Base-by-base conservation (phyloP, 306 rosid species). In the Malus asiatica region DNA sequence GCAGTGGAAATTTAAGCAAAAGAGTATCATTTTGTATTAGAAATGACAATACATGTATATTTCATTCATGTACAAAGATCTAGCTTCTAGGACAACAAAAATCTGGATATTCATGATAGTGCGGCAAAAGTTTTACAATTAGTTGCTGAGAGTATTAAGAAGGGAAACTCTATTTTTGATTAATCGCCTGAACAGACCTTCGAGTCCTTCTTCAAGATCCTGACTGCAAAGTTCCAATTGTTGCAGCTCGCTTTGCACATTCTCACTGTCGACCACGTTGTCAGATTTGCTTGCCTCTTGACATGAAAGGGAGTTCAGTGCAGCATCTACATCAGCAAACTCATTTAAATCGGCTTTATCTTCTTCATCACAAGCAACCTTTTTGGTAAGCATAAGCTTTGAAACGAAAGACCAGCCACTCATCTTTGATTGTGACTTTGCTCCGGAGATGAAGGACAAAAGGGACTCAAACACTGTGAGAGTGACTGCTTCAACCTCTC, bases 121-220 rank as follows among this genome's bases (percentile, higher is more conserved):
- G 20, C 33, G 40, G 62, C 61, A 27, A 32, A 23, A 11, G 53
- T 64, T 70, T 35, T 18, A 68, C 51, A 64, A 44, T 76, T 73
- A 82, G 72, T 85, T 79, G 78, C 76, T 85, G 45, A 85, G 82
- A 65, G 79, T 83, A 83, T 86, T 86, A 69, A 86, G 86, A 70
- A 86, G 83, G 69, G 89, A 74, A 71, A 83, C 86, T 79, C 89
- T 86, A 11, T 71, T 82, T 68, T 73, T 79, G 70, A 86, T 83
- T 66, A 86, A 70, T 48, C 86, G 84, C 70, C 87, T 73, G 52
- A 86, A 86, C 48, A 86, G 23, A 63, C 76, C 29, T 35, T 86
- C 89, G 0, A 83, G 77, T 9, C 76, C 79, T 65, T 77, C 86
- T 67, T 86, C 86, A 8, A 82, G 76, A 76, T 83, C 89, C 70